These are phyloP conservation scores for Powellomyces hirtus DNA, from an alignment of 192 early-diverging fungal genomes.

Conservation along the genomic window DNA sequence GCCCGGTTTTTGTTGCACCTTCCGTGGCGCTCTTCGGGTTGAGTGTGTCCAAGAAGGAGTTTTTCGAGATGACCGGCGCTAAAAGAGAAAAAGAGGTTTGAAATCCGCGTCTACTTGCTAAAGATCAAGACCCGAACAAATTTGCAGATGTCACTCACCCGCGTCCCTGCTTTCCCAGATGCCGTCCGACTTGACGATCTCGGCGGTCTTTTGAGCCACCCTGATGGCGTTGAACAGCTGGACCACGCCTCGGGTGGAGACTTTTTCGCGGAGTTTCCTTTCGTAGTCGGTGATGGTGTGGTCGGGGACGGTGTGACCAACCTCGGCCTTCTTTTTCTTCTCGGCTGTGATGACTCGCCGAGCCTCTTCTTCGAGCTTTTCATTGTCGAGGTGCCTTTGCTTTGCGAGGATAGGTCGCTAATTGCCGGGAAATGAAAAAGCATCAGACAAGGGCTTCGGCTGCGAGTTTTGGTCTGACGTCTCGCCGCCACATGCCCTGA, in stretches of 20 bases:
- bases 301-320: slow-evolving; percentile 74
- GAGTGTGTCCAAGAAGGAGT: slow-evolving; percentile 25
- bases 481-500: too few species aligned
- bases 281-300: slow-evolving; percentile 80
- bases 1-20: too few species aligned
- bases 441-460: too few species aligned
- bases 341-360: slow-evolving; percentile 72
- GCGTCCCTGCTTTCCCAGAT: slow-evolving; percentile 32
- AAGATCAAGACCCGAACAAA: too few species aligned
- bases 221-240: slow-evolving; percentile 93
- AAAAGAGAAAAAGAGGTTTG: too few species aligned
- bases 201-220: slow-evolving; percentile 79
- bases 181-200: slow-evolving; percentile 59
- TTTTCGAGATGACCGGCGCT: slow-evolving; percentile 28
- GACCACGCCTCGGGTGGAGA: slow-evolving; percentile 89
- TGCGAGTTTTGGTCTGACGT: too few species aligned
- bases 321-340: slow-evolving; percentile 60
- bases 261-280: slow-evolving; percentile 82
- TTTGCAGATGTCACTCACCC: too few species aligned
- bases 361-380: slow-evolving; percentile 78
- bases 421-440: too few species aligned
- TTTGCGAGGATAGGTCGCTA: slow-evolving; percentile 78
- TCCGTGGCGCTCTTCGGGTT: slow-evolving; percentile 1
- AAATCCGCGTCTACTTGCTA: too few species aligned
- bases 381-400: slow-evolving; percentile 80